phyloP scores from a whole-genome alignment of 176 grass and related monocot species.

The Bolboschoenus planiculmis region DNA sequence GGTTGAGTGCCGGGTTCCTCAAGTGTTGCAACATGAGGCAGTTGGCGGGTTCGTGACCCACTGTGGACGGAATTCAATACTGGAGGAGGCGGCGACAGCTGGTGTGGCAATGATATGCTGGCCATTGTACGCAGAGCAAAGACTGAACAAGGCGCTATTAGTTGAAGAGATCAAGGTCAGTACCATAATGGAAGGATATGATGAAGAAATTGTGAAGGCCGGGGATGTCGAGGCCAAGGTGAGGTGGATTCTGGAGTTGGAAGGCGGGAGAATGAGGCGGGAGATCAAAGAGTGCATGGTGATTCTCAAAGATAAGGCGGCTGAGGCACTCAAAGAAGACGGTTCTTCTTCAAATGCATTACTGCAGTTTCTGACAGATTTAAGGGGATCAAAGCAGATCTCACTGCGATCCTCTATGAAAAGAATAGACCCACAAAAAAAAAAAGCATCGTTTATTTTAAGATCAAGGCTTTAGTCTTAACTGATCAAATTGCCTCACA shows the following conservation, averaged over 20 bases:
- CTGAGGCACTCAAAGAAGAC: conserved; percentile 21
- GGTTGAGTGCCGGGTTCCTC: conserved; percentile 53
- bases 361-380: conserved; percentile 10
- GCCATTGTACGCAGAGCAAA: conserved; percentile 74
- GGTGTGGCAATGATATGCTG: conserved; percentile 58
- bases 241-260: conserved; percentile 38
- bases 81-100: conserved; percentile 46
- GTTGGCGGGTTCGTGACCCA: conserved; percentile 58
- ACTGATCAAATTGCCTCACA: too few relatives aligned
- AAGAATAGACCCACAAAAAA: too few relatives aligned
- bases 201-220: conserved; percentile 30
- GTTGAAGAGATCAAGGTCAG: conserved; percentile 46
- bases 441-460: too few relatives aligned
- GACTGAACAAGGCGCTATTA: conserved; percentile 59
- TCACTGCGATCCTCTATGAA: too few relatives aligned
- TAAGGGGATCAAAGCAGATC: not conserved
- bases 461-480: too few relatives aligned
- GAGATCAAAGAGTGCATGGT: conserved; percentile 15
- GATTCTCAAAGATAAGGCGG: conserved; percentile 29
- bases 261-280: conserved; percentile 33
- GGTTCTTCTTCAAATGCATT: conserved; percentile 37
- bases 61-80: conserved; percentile 62
- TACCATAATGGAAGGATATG: conserved; percentile 47
- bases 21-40: conserved; percentile 41
- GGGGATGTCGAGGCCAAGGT: conserved; percentile 48